These are phyloP conservation scores for Leccinum aurantiacum DNA, from an alignment of 768 basidiomycete species.

Conservation along the genomic window DNA sequence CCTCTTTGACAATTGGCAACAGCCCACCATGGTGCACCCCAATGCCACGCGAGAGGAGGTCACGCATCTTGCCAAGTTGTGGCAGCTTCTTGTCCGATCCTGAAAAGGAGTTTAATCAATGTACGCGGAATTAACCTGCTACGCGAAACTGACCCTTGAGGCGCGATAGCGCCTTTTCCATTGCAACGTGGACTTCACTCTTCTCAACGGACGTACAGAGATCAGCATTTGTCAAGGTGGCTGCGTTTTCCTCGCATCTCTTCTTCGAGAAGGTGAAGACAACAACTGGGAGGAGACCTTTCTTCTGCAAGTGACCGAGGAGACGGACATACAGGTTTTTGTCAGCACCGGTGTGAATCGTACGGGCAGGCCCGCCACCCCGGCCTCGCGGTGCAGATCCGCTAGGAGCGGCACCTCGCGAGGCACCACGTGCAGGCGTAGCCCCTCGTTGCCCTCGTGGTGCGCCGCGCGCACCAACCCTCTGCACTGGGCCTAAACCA, in stretches of 20 bases:
- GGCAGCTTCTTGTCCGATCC: slow-evolving; percentile 91
- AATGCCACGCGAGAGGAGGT: slow-evolving; percentile 88
- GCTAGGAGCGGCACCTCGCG: slow-evolving; percentile 47
- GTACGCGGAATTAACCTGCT: not conserved
- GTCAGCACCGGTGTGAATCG: slow-evolving; percentile 70
- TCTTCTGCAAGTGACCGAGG: slow-evolving; percentile 82
- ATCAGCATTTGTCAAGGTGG: slow-evolving; percentile 83
- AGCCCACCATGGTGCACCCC: slow-evolving; percentile 98
- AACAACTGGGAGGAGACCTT: slow-evolving; percentile 86
- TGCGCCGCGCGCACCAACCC: slow-evolving; percentile 77
- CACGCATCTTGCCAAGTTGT: slow-evolving; percentile 88
- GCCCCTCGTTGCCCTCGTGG: slow-evolving; percentile 47
- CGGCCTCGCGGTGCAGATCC: slow-evolving; percentile 39
- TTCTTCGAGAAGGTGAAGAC: slow-evolving; percentile 98
- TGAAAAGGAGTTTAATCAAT: slow-evolving; percentile 32
- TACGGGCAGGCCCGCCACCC: slow-evolving; percentile 50
- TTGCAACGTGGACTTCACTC: slow-evolving; percentile 93
- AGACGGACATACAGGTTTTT: slow-evolving; percentile 94
- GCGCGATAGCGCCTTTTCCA: slow-evolving; percentile 88
- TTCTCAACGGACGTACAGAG: slow-evolving; percentile 88
- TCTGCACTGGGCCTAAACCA: slow-evolving; percentile 83
- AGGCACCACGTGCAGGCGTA: slow-evolving; percentile 50
- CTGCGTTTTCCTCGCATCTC: slow-evolving; percentile 94
- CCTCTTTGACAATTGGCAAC: slow-evolving; percentile 96
- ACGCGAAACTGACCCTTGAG: slow-evolving; percentile 68